phyloP scores from a whole-genome alignment of 2,329 filamentous ascomycete species.

The Xylariomycetidae sp. region DNA sequence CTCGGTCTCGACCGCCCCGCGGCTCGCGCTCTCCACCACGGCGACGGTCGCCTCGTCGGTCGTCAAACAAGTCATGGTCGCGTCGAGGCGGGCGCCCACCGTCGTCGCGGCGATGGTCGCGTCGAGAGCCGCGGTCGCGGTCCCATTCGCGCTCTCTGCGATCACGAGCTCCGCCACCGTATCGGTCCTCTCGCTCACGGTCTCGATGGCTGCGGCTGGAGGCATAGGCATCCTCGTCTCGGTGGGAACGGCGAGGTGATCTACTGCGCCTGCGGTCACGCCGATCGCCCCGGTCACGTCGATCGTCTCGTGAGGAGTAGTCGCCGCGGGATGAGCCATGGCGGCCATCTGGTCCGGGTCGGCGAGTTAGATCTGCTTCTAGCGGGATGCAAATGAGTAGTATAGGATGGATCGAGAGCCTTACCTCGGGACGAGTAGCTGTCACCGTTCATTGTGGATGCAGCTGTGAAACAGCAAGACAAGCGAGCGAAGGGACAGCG shows the following conservation, averaged over 20 bases:
- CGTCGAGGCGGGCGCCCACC: slow-evolving; percentile 53
- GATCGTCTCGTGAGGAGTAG: slow-evolving; percentile 43
- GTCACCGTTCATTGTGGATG: slow-evolving; percentile 72
- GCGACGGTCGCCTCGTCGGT: slow-evolving; percentile 45
- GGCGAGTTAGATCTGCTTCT: slow-evolving; percentile 11
- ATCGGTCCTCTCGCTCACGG: slow-evolving; percentile 88
- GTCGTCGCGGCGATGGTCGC: slow-evolving; percentile 41
- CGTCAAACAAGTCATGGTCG: slow-evolving; percentile 58
- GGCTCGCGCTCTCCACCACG: slow-evolving; percentile 33
- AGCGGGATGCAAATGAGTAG: slow-evolving; percentile 1
- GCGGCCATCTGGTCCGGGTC: slow-evolving; percentile 38
- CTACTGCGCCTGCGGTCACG: slow-evolving; percentile 65
- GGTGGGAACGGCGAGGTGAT: slow-evolving; percentile 67
- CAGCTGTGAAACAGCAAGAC: background rate
- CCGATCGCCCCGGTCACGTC: slow-evolving; percentile 35
- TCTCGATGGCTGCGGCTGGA: slow-evolving; percentile 89
- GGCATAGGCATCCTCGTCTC: slow-evolving; percentile 67
- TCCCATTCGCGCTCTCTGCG: slow-evolving; percentile 54
- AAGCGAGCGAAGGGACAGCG: slow-evolving; percentile 3
- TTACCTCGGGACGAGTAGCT: slow-evolving; percentile 73
- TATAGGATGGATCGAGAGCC: slow-evolving; percentile 18
- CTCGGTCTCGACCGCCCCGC: slow-evolving; percentile 28
- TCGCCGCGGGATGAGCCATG: slow-evolving; percentile 49
- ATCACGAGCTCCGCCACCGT: slow-evolving; percentile 47
- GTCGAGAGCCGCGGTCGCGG: slow-evolving; percentile 47